Percentiles rank a stretch among this genome's conserved stretches.
These are phyloP conservation scores for Candida sp. DNA, from an alignment of 1,139 yeast genomes.

Conservation along the genomic window DNA sequence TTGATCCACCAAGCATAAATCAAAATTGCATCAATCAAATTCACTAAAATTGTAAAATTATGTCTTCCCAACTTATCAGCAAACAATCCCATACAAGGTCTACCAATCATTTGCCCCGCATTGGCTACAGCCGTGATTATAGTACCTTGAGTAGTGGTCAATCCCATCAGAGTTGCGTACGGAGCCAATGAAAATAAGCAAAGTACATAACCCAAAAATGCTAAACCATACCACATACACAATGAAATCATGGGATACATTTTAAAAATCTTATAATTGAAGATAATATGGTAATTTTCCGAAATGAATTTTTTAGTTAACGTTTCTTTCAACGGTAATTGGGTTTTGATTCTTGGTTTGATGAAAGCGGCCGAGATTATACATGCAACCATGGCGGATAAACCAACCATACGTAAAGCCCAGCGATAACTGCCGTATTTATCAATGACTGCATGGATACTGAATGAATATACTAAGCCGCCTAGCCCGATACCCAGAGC, in stretches of 20 bases:
- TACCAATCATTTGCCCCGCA: constrained; percentile 64
- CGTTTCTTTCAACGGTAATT: constrained; percentile 17
- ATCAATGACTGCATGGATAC: constrained; percentile 42
- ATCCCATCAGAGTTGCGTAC: constrained; percentile 59
- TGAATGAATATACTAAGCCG: constrained; percentile 51
- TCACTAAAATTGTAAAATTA: constrained; percentile 40
- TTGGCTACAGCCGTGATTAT: constrained; percentile 58
- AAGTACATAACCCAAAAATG: constrained; percentile 56
- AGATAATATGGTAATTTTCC: constrained; percentile 17
- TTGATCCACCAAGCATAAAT: constrained; percentile 46
- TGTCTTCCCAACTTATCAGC: constrained; percentile 61
- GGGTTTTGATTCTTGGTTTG: constrained; percentile 36
- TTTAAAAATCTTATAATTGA: constrained; percentile 27
- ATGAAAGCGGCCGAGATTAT: constrained; percentile 26
- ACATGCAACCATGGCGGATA: constrained; percentile 40
- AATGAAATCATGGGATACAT: constrained; percentile 39
- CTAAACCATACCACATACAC: constrained; percentile 54
- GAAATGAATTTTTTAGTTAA: constrained; percentile 16
- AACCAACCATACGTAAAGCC: constrained; percentile 60
- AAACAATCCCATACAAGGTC: constrained; percentile 58
- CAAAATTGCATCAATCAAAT: constrained; percentile 25
- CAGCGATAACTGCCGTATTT: constrained; percentile 53
- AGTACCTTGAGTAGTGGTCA: constrained; percentile 54
- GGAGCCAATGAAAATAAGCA: constrained; percentile 60
- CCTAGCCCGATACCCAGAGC: constrained; percentile 61